Percentiles rank a stretch among this genome's conserved stretches.
phyloP scores from a whole-genome alignment of 2,329 filamentous ascomycete genomes.

The Pyrenochaeta sp. region DNA sequence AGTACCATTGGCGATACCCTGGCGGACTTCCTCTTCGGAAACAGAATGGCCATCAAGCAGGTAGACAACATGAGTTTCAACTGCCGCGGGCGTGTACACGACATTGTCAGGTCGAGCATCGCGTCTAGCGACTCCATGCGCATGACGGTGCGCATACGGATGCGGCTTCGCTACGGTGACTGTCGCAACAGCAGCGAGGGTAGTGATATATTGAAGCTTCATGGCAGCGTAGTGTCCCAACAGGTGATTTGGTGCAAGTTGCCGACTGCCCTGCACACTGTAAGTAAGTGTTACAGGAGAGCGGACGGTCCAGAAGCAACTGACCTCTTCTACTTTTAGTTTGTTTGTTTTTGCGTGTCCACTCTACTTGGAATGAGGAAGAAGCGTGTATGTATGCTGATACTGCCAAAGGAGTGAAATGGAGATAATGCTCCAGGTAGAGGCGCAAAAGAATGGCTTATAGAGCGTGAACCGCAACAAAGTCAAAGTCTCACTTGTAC shows the following conservation, averaged over 20 bases:
- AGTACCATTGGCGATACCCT: conserved; percentile 74
- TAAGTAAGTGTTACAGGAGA: conserved; percentile 15
- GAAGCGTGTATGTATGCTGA: conserved; percentile 29
- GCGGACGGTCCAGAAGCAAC: not conserved
- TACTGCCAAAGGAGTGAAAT: conserved; percentile 44
- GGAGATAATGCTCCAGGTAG: conserved; percentile 39
- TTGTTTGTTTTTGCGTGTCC: conserved; percentile 13
- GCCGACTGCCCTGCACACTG: conserved; percentile 5
- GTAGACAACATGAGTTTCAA: conserved; percentile 74
- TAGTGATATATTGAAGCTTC: conserved; percentile 47
- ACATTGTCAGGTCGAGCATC: conserved; percentile 57
- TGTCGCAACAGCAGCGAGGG: conserved; percentile 53
- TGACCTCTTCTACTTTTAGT: conserved; percentile 18
- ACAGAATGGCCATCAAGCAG: conserved; percentile 72
- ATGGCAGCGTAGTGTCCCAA: conserved; percentile 28
- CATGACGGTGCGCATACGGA: conserved; percentile 66
- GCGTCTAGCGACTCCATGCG: conserved; percentile 54
- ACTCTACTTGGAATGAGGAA: conserved; percentile 26
- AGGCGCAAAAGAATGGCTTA: conserved; percentile 30
- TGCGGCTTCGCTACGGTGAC: conserved; percentile 67
- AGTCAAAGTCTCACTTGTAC: conserved; percentile 10
- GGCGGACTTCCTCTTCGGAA: conserved; percentile 69
- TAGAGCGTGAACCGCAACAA: conserved; percentile 11
- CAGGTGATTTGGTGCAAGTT: not conserved
- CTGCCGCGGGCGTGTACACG: conserved; percentile 61